phyloP scores from a whole-genome alignment of 2,329 filamentous ascomycete genomes.

The Eutypa lata region DNA sequence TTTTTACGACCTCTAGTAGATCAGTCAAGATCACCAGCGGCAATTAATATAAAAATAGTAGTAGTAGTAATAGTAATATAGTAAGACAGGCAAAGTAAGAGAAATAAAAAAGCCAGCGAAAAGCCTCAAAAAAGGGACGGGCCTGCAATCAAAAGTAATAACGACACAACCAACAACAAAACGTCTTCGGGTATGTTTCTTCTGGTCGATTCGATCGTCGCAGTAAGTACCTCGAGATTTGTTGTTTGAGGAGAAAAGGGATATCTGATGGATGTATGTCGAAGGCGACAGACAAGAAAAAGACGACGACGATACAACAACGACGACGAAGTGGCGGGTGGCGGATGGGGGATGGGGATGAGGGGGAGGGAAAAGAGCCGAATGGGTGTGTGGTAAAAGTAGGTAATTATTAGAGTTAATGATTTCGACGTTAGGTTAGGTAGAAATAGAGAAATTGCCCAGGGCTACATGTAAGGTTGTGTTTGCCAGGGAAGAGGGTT shows the following conservation, averaged over 20 bases:
- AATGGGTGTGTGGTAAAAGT: not conserved
- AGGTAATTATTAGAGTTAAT: not conserved
- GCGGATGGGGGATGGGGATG: not conserved
- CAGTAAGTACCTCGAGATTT: not conserved
- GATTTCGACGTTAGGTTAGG: not conserved
- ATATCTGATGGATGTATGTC: no score
- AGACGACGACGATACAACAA: not conserved
- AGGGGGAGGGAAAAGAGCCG: not conserved
- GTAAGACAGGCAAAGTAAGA: not conserved
- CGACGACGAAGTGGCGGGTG: not conserved
- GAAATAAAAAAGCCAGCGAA: not conserved
- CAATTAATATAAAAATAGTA: not conserved
- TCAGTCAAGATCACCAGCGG: slow-evolving; percentile 11
- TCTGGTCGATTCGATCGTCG: not conserved
- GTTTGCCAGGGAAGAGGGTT: not conserved
- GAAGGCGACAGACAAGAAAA: not conserved
- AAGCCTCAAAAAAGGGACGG: not conserved
- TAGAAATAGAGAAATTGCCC: not conserved
- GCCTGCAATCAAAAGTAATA: not conserved
- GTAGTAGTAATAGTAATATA: not conserved
- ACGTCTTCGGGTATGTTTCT: not conserved
- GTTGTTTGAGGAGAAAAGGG: not conserved
- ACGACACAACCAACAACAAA: not conserved
- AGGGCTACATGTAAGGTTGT: no score
- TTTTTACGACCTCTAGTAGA: slow-evolving; percentile 2